Evolutionary conservation across 2,329 filamentous ascomycete species (phyloP).

Genomic region (Neofusicoccum umdonicola): DNA sequence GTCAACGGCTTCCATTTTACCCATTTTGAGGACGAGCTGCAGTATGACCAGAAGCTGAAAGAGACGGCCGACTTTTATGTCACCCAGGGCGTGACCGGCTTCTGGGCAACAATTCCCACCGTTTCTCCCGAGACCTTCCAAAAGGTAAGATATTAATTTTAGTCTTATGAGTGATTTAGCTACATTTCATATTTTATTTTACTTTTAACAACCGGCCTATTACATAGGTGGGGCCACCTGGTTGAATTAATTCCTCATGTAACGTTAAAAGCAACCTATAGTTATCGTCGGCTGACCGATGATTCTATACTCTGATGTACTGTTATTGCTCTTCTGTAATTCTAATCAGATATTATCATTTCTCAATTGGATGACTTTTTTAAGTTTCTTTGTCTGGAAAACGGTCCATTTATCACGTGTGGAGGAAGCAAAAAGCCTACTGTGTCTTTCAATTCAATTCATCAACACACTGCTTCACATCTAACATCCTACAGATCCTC

Average conservation of each 20-base stretch:
- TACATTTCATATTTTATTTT: neutral
- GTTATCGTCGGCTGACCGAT: no score
- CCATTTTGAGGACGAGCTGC: slow-evolving; percentile 42
- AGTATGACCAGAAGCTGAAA: slow-evolving; percentile 45
- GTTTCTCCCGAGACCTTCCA: slow-evolving; percentile 47
- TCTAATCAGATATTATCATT: no score
- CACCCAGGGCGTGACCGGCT: slow-evolving; percentile 52
- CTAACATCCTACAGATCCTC: slow-evolving; percentile 41
- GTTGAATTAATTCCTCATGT: no score
- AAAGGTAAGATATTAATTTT: slow-evolving; percentile 32
- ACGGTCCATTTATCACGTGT: no score
- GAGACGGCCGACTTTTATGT: slow-evolving; percentile 50
- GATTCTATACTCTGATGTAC: no score
- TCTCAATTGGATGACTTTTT: no score
- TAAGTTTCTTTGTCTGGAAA: no score
- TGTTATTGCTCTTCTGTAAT: no score
- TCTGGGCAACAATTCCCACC: slow-evolving; percentile 55
- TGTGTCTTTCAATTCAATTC: neutral
- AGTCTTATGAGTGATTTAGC: neutral
- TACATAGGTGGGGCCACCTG: no score
- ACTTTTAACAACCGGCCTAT: no score
- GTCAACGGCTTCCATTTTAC: slow-evolving; percentile 56
- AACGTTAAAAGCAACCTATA: neutral
- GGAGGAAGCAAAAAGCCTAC: no score
- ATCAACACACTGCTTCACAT: neutral